Percentiles rank a stretch among this genome's conserved stretches.
These are phyloP conservation scores for Dactylellina parvicollis DNA, from an alignment of 2,329 filamentous ascomycete species.

Conservation along the genomic window DNA sequence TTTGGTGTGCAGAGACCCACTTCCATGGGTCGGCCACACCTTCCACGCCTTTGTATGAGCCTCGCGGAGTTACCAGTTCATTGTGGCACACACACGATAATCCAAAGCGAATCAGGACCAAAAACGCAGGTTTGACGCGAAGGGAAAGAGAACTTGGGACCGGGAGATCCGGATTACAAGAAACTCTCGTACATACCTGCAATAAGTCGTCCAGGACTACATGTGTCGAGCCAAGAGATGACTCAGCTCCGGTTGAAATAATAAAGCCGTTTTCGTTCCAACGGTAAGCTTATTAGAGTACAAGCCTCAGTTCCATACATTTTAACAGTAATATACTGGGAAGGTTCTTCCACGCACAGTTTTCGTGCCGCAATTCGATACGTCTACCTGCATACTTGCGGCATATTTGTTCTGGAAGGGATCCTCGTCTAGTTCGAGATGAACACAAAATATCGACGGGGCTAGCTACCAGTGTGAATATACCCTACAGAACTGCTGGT, in stretches of 20 bases:
- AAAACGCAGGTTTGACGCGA: slow-evolving; percentile 23
- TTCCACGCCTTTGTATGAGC: neutral
- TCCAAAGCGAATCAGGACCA: neutral
- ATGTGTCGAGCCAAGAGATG: too few relatives aligned
- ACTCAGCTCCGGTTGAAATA: too few relatives aligned
- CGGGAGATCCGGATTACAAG: slow-evolving; percentile 30
- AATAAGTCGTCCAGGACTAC: too few relatives aligned
- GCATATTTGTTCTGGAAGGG: neutral
- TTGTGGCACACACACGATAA: neutral
- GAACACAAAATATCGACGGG: too few relatives aligned
- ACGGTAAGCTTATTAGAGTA: too few relatives aligned
- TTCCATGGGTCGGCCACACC: neutral
- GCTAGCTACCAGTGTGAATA: too few relatives aligned
- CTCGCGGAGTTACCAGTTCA: neutral
- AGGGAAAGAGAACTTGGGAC: neutral
- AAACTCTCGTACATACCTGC: too few relatives aligned
- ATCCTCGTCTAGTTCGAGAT: too few relatives aligned
- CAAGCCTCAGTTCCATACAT: slow-evolving; percentile 22
- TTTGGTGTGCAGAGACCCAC: neutral
- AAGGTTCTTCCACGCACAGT: neutral
- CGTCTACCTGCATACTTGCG: neutral
- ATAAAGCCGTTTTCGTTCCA: too few relatives aligned
- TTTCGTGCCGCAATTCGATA: neutral
- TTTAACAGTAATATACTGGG: slow-evolving; percentile 23
- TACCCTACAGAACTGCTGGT: too few relatives aligned